Conservation (phyloP, 2,329 filamentous ascomycete genomes). For the Nemania serpens region DNA sequence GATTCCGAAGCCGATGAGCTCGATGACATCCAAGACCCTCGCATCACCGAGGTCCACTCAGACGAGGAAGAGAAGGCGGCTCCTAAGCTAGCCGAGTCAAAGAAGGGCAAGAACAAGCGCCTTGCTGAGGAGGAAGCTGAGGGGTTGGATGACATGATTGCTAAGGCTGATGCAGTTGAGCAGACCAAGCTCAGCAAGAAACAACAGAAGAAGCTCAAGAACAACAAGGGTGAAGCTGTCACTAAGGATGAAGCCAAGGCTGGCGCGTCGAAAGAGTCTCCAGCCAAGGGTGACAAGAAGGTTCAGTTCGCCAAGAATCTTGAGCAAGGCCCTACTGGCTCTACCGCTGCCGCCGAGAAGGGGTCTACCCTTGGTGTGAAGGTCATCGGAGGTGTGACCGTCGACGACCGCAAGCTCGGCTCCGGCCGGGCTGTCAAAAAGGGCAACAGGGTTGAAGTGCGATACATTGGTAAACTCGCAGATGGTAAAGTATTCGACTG, state of each 20-base stretch:
- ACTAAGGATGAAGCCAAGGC: conserved; percentile 65
- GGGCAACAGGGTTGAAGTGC: conserved; percentile 88
- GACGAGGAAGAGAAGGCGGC: conserved; percentile 76
- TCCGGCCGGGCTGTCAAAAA: conserved; percentile 84
- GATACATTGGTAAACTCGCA: conserved; percentile 96
- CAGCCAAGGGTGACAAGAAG: conserved; percentile 78
- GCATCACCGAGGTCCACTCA: conserved; percentile 80
- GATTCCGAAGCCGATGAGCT: conserved; percentile 76
- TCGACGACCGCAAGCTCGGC: conserved; percentile 95
- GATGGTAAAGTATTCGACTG: conserved; percentile 95
- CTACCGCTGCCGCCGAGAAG: conserved; percentile 55
- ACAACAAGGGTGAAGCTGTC: conserved; percentile 92
- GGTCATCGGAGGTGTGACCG: conserved; percentile 83
- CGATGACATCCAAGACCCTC: conserved; percentile 76
- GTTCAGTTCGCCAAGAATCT: conserved; percentile 99
- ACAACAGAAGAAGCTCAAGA: conserved; percentile 97
- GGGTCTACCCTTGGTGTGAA: conserved; percentile 70
- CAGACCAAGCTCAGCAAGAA: conserved; percentile 89
- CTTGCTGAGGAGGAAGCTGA: conserved; percentile 72
- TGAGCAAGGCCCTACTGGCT: conserved; percentile 89
- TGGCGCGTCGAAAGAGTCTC: conserved; percentile 52
- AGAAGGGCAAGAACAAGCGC: conserved; percentile 93
- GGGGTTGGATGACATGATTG: conserved; percentile 82
- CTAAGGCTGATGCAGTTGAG: conserved; percentile 68
- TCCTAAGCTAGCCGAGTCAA: conserved; percentile 61